Evolutionary conservation across 192 early-diverging fungal genomes (phyloP), one percentile per base, ranked within the genome.

Genomic region (Phycomyces nitens): DNA sequence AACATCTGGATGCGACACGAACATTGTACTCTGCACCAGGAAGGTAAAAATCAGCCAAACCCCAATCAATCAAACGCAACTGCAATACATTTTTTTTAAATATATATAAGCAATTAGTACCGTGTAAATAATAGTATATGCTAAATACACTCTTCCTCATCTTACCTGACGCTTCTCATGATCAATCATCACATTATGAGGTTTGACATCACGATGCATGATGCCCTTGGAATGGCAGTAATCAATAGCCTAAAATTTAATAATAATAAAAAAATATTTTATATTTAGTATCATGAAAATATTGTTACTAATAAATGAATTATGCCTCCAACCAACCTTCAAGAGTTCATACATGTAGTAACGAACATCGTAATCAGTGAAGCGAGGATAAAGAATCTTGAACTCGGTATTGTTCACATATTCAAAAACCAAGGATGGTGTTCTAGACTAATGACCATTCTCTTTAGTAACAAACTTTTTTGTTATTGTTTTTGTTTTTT

Each of bases 111-210:
- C n/a, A n/a, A n/a, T n/a, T n/a, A n/a, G n/a, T n/a, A n/a, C n/a
- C n/a, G n/a, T 56, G 38, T 39, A 56, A 0, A 27, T 26, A 15
- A 8, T 54, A 54, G 15, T 54, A 29, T 54, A 26, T 50, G 0
- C n/a, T n/a, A n/a, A n/a, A n/a, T n/a, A n/a, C n/a, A n/a, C n/a
- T n/a, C n/a, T n/a, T n/a, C 0, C 8, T 56, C 15, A 29, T 18
- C 18, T 24, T 54, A 63, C 62, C 71, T 88, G 86, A 65, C 92
- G 88, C 72, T 91, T 89, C 69, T 92, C 90, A 67, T 99, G 95
- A 74, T 99, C 95, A 73, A 99, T 99, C 97, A 99, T 99, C 21
- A 99, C 93, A 64, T 97, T 97, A 80, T 95, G 96, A 27, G 97
- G 97, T 74, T 99, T 99, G 64, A 99, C 96, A 76, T 99, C 97